Base-by-base conservation (phyloP, 2,329 filamentous ascomycete species). In the Ophiostoma piceae region DNA sequence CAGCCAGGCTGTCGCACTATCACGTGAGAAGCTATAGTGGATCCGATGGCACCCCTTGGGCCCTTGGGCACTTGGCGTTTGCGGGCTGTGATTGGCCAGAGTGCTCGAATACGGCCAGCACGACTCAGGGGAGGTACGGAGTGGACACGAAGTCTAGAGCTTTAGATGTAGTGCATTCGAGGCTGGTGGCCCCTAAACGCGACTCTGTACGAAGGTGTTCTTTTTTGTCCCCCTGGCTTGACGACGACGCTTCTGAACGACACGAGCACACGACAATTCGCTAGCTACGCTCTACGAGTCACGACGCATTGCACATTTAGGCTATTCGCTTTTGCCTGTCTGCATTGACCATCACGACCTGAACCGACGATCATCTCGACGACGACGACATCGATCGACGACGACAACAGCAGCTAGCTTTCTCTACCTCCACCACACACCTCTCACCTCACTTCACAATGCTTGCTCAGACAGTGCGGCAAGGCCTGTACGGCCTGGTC, bases 401-500 rank as follows among this genome's bases (percentile, higher is more conserved):
- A 41, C 64, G 8, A 66, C 37, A 26, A 66, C 39, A 9, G 35
- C 64, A 66, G 35, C 57, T 43, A 39, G 35, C 41, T 67, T 35
- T 32, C 39, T 26, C 29, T 11, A 9, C 16, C 22, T 47, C 65
- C 54, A 32, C 29, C 26, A 16, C 57, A 4, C 57, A 12, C 9
- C 35, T 35, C 57, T 1, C 57, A 12, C 9, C 35, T 35, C 57
- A 37, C 39, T 41, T 39, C 70, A 70, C 60, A 62, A 72, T 73
- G 72, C 66, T 74, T 22, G 41, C 81, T 75, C 79, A 78, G 78
- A 83, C 82, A 73, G 77, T 87, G 76, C 81, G 88, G 82, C 85
- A 84, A 79, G 83, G 82, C 76, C 76, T 88, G 78, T 87, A 84
- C 82, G 82, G 84, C 79, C 76, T 88, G 68, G 79, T 88, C 74